Evolutionary conservation across 2,329 filamentous ascomycete species (phyloP), one percentile per base, ranked within the genome.

Genomic region (Ascochyta koolunga): DNA sequence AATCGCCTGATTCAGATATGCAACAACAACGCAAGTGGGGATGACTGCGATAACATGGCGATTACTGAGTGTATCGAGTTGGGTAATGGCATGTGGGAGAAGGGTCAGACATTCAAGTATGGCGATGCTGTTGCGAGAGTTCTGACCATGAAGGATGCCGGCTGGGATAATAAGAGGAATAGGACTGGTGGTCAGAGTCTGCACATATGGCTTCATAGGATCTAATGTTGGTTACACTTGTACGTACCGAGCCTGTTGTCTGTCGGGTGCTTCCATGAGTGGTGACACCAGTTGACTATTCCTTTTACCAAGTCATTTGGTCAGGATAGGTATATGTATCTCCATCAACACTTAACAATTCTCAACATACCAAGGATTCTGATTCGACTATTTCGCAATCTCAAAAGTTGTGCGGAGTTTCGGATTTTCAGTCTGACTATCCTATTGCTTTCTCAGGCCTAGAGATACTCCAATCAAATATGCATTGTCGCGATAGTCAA

Each of bases 41-140:
- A 61, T 4, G 65, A 70, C n/a, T 64, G 62, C 22, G 60, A 68
- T 41, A 68, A 69, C 7, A 66, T 61, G 38, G 70, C 67, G 0
- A 44, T 74, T 10, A 71, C 67, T 0, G 69, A 74, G 61, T 72
- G 69, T 33, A 66, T 71, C 45, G 71, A 74, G 58, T 47, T 71
- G 50, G 70, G 67, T 2, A 70, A 66, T 54, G 71, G 70, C 5
- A 15, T 67, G 49, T 74, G 67, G 68, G 69, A 69, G 53, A 71
- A 73, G 59, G 69, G 72, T 0, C 65, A 67, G 54, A 72, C 68
- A 18, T 73, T 71, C 63, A 64, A 69, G 49, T 68, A 61, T 44
- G 66, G 63, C 2, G 68, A 68, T 54, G 65, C 68, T 8, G 65
- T 70, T 32, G 62, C 62, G 21, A 61, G 61, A 60, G 67, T 71